Conservation (phyloP, 257 asterid species). For the Buddleja alternifolia region DNA sequence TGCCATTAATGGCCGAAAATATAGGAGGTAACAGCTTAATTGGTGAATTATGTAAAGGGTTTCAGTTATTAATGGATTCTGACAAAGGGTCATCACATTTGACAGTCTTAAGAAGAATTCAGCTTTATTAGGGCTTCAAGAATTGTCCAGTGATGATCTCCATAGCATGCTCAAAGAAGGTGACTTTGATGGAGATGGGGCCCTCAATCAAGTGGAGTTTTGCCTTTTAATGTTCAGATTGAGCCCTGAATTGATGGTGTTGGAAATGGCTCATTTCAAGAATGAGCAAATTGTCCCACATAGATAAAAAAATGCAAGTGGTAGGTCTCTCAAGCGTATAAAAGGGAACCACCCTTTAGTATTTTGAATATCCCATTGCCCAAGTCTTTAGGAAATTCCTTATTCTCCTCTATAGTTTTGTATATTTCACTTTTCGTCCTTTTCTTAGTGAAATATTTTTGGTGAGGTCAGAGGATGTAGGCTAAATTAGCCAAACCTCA, state of each 20-base stretch:
- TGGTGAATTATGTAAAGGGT: constrained; percentile 54
- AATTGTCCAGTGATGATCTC: constrained; percentile 46
- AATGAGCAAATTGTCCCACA: too few species aligned
- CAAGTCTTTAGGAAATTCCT: too few species aligned
- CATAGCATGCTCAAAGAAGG: constrained; percentile 46
- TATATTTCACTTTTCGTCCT: too few species aligned
- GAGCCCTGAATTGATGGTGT: constrained; percentile 64
- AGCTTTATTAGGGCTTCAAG: constrained; percentile 43
- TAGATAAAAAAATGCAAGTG: too few species aligned
- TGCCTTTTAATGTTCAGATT: constrained; percentile 62
- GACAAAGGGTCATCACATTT: constrained; percentile 52
- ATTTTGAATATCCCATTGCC: too few species aligned
- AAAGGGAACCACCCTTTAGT: too few species aligned
- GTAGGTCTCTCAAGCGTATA: too few species aligned
- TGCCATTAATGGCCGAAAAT: constrained; percentile 60
- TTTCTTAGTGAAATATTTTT: too few species aligned
- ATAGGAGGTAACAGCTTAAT: constrained; percentile 58
- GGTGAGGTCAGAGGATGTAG: too few species aligned
- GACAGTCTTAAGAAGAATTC: constrained; percentile 50
- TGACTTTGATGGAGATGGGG: constrained; percentile 65
- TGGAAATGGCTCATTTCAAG: constrained; percentile 45
- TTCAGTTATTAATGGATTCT: constrained; percentile 46
- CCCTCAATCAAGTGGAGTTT: constrained; percentile 63
- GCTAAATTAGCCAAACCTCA: too few species aligned
- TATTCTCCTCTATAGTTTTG: too few species aligned